A percentile compares a stretch with the other conserved stretches of the same genome.
phyloP scores from a whole-genome alignment of 2,329 filamentous ascomycete species.

The Fusarium longipes region DNA sequence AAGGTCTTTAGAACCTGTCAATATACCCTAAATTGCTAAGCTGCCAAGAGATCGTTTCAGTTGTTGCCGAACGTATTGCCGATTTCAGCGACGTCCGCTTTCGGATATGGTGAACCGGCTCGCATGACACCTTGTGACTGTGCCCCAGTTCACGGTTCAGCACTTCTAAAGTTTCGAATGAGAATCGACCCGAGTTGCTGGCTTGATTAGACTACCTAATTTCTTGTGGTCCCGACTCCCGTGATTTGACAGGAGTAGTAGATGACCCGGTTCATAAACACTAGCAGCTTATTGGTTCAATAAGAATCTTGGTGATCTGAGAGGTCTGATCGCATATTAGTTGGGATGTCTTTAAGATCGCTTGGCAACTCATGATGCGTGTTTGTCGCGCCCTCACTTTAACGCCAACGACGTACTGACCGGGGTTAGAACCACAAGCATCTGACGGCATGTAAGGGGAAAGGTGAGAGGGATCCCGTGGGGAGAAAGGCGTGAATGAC shows the following conservation, averaged over 20 bases:
- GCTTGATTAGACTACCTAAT: neutral
- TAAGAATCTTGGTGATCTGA: neutral
- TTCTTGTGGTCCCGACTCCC: neutral
- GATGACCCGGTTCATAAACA: neutral
- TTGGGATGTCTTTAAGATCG: conserved; percentile 3
- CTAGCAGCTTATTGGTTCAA: conserved; percentile 6
- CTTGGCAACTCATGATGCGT: conserved; percentile 13
- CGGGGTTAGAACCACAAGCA: conserved; percentile 18
- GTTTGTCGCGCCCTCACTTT: conserved; percentile 27
- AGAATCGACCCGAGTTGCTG: conserved; percentile 5
- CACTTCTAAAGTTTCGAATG: neutral
- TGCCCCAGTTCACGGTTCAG: neutral
- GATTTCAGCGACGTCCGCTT: neutral
- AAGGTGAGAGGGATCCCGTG: conserved; percentile 2
- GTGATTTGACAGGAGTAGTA: neutral
- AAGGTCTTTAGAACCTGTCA: neutral
- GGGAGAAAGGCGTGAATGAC: conserved; percentile 29
- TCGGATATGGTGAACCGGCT: neutral
- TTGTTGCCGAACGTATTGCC: conserved; percentile 3
- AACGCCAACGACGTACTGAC: conserved; percentile 15
- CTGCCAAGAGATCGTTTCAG: conserved; percentile 10
- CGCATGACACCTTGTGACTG: neutral
- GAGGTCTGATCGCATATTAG: conserved; percentile 2
- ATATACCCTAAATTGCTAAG: neutral
- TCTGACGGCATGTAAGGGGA: conserved; percentile 14